Conservation (phyloP, 352 stramenopile genomes). For the Blastocystis hominis region DNA sequence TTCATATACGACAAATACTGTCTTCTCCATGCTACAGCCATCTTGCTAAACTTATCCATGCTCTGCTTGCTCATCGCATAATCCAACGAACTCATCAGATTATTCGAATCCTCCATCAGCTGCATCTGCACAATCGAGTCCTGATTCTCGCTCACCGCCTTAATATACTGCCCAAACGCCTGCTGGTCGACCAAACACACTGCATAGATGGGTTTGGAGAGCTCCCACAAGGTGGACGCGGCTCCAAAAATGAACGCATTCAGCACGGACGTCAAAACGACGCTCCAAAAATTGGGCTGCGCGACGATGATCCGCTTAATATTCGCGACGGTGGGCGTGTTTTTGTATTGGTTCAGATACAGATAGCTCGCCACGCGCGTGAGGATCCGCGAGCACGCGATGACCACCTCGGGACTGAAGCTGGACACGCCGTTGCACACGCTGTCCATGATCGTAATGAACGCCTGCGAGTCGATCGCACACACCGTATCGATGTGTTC, state of each 20-base stretch:
- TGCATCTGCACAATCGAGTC: background rate
- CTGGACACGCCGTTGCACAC: slow-evolving; percentile 10
- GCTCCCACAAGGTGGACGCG: background rate
- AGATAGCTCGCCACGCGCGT: slow-evolving; percentile 10
- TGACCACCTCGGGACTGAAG: slow-evolving; percentile 42
- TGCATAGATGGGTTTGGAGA: background rate
- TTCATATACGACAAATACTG: slow-evolving; percentile 51
- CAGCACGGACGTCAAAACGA: slow-evolving; percentile 20
- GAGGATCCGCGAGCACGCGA: background rate
- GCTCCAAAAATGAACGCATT: slow-evolving; percentile 52
- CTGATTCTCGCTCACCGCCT: background rate
- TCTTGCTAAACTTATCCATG: slow-evolving; percentile 46
- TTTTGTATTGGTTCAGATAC: slow-evolving; percentile 53
- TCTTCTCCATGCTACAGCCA: slow-evolving; percentile 32
- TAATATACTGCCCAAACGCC: slow-evolving; percentile 14
- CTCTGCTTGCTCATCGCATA: background rate
- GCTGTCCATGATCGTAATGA: slow-evolving; percentile 50
- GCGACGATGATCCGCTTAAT: slow-evolving; percentile 37
- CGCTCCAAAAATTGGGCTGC: slow-evolving; percentile 51
- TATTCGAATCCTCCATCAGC: slow-evolving; percentile 36
- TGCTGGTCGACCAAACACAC: slow-evolving; percentile 20
- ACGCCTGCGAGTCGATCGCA: background rate
- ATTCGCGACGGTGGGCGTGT: slow-evolving; percentile 6
- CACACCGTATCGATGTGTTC: slow-evolving; percentile 39
- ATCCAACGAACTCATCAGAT: background rate